These are phyloP conservation scores for Pichia insulana DNA, from an alignment of 805 yeast species.

Conservation along the genomic window DNA sequence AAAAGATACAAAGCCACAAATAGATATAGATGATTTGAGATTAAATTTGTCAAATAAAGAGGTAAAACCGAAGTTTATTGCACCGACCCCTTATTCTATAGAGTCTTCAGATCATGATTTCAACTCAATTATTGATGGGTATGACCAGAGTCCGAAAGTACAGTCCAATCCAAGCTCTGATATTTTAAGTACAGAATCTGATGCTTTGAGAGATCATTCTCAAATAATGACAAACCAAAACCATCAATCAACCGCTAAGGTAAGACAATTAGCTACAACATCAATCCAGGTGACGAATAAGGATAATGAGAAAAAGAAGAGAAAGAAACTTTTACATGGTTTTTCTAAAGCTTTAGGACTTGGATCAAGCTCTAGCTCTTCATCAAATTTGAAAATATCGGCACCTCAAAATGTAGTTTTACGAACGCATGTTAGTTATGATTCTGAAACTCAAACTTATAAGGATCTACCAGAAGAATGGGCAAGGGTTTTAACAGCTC, in stretches of 20 bases:
- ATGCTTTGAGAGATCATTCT: neutral
- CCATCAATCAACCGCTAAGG: constrained; percentile 9
- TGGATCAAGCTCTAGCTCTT: constrained; percentile 10
- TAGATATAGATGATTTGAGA: constrained; percentile 5
- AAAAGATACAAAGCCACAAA: neutral
- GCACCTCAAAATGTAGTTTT: constrained; percentile 88
- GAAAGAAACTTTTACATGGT: constrained; percentile 50
- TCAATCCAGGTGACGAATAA: constrained; percentile 12
- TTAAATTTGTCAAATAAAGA: constrained; percentile 2
- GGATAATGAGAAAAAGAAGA: constrained; percentile 26
- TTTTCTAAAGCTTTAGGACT: constrained; percentile 36
- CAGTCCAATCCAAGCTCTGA: neutral
- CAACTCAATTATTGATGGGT: constrained; percentile 12
- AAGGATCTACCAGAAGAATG: constrained; percentile 92
- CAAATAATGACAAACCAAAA: constrained; percentile 2
- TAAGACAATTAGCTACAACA: constrained; percentile 11
- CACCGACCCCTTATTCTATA: neutral
- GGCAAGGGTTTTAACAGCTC: constrained; percentile 73
- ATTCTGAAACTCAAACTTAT: constrained; percentile 72
- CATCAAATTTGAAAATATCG: constrained; percentile 50
- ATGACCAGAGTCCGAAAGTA: constrained; percentile 6
- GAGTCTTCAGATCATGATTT: constrained; percentile 13
- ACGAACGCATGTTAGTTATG: constrained; percentile 89
- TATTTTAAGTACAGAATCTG: neutral
- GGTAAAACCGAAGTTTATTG: constrained; percentile 2